These are phyloP conservation scores for Phascolomyces articulosus DNA, from an alignment of 371 early-diverging fungal species.

Conservation along the genomic window DNA sequence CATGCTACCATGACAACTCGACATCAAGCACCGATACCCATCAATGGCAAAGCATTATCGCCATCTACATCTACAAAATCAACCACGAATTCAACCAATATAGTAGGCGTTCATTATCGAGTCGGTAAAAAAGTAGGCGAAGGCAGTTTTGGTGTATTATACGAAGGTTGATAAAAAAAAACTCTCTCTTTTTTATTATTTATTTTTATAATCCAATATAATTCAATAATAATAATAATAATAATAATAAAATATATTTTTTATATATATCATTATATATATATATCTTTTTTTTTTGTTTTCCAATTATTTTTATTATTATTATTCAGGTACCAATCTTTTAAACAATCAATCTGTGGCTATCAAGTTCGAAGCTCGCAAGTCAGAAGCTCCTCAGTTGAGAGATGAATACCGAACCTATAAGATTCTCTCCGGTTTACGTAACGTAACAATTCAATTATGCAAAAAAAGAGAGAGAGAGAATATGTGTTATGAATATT, in stretches of 20 bases:
- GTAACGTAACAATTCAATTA: constrained; percentile 64
- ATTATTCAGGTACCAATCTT: constrained; percentile 49
- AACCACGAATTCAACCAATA: constrained; percentile 37
- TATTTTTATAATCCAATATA: neutral
- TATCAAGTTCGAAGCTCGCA: constrained; percentile 88
- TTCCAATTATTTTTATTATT: neutral
- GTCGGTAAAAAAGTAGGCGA: constrained; percentile 97
- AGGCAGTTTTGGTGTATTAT: constrained; percentile 96
- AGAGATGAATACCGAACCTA: constrained; percentile 88
- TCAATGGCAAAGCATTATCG: neutral
- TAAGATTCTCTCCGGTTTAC: constrained; percentile 70
- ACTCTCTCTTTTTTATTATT: neutral
- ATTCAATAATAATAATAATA: neutral
- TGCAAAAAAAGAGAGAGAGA: constrained; percentile 50
- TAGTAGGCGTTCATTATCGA: constrained; percentile 93
- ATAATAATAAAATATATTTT: neutral
- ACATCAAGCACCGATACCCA: constrained; percentile 7
- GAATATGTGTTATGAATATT: too few relatives aligned
- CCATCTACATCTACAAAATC: constrained; percentile 12
- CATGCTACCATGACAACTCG: constrained; percentile 15
- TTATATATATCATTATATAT: too few relatives aligned
- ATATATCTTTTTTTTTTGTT: neutral
- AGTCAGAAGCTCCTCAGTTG: constrained; percentile 88
- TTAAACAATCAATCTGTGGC: constrained; percentile 79
- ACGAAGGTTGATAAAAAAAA: constrained; percentile 92